phyloP scores from a whole-genome alignment of 306 rosid genomes.

The Nissolia schottii region DNA sequence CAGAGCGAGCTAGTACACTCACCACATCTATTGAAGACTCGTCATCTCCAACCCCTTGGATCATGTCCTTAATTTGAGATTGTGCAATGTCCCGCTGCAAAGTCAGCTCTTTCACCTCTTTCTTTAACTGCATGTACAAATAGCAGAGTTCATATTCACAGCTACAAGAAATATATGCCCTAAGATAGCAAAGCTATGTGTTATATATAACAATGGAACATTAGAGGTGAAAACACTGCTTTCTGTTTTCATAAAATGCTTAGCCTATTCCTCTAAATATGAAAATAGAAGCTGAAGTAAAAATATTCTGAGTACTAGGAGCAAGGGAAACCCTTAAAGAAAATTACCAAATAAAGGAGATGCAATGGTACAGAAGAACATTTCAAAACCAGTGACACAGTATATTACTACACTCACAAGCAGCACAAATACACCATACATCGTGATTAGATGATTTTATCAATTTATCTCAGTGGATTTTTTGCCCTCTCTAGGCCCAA shows the following conservation, averaged over 20 bases:
- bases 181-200: not conserved
- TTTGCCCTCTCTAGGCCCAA: too few species aligned
- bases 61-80: constrained; percentile 68
- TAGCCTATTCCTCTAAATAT: not conserved
- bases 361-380: not conserved
- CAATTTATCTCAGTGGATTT: not conserved
- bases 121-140: constrained; percentile 62
- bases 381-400: not conserved
- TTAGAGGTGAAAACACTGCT: not conserved
- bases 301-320: not conserved
- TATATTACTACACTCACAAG: not conserved
- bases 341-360: not conserved
- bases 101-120: constrained; percentile 57
- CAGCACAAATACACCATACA: not conserved
- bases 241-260: not conserved
- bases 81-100: constrained; percentile 71
- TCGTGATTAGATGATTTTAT: not conserved
- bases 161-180: constrained; percentile 8
- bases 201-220: not conserved
- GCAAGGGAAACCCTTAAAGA: not conserved
- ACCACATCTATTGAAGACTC: constrained; percentile 44
- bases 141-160: constrained; percentile 8
- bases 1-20: constrained; percentile 18
- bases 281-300: not conserved
- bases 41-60: constrained; percentile 53